Evolutionary conservation across 192 early-diverging fungal genomes (phyloP).

Genomic region (Phycomyces blakesleeanus): DNA sequence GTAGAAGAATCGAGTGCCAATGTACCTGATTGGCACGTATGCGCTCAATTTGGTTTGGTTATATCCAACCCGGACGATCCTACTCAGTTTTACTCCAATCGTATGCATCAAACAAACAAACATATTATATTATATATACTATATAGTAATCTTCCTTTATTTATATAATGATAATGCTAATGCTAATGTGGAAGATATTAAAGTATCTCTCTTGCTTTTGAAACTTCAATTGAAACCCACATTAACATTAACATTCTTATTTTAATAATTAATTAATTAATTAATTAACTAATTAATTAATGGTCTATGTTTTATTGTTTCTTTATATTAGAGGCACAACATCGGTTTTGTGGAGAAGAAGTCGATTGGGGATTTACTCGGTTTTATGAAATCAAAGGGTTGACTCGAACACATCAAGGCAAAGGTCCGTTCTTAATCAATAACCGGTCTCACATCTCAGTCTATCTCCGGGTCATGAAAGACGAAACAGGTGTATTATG

Average conservation of each 20-base stretch:
- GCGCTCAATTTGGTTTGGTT: constrained; percentile 75
- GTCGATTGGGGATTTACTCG: constrained; percentile 95
- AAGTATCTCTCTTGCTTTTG: too few relatives aligned
- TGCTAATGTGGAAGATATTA: too few relatives aligned
- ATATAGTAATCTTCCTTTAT: too few relatives aligned
- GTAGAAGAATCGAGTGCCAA: constrained; percentile 62
- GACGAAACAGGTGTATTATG: constrained; percentile 91
- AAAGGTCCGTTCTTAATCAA: constrained; percentile 58
- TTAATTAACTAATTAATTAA: too few relatives aligned
- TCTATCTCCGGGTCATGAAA: constrained; percentile 72
- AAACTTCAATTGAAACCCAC: too few relatives aligned
- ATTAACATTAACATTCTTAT: too few relatives aligned
- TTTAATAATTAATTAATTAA: too few relatives aligned
- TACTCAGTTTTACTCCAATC: constrained; percentile 45
- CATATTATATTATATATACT: neutral
- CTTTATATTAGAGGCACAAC: constrained; percentile 51
- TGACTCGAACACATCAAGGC: constrained; percentile 27
- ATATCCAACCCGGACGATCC: constrained; percentile 74
- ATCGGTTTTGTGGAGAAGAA: constrained; percentile 80
- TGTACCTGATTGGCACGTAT: constrained; percentile 66
- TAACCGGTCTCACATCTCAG: constrained; percentile 62
- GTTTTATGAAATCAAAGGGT: constrained; percentile 56
- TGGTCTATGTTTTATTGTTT: too few relatives aligned
- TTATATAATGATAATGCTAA: too few relatives aligned
- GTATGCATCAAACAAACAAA: constrained; percentile 21